phyloP scores from a whole-genome alignment of 192 early-diverging fungal genomes.

The Borealophlyctis nickersoniae region DNA sequence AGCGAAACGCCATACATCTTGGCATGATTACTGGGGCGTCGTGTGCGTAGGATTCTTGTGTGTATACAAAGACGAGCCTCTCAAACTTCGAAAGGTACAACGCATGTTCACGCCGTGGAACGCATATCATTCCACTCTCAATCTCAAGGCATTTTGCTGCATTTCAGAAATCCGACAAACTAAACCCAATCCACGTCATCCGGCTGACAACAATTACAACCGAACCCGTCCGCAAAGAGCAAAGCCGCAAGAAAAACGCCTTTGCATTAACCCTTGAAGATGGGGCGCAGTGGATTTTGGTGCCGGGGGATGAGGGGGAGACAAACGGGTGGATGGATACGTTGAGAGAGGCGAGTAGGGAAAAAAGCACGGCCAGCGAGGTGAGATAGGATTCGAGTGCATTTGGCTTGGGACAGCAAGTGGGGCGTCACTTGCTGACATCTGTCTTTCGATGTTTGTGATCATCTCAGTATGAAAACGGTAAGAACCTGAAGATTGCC shows the following conservation, averaged over 20 bases:
- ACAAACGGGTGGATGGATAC: constrained; percentile 39
- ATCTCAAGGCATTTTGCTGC: too few relatives aligned
- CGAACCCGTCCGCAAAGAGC: constrained; percentile 38
- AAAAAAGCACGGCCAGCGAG: constrained; percentile 38
- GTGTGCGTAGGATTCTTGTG: constrained; percentile 49
- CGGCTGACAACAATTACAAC: constrained; percentile 26
- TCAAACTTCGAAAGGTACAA: constrained; percentile 22
- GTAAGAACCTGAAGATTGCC: too few relatives aligned
- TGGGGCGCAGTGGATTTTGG: constrained; percentile 32
- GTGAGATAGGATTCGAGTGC: constrained; percentile 22
- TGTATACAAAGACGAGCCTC: constrained; percentile 47
- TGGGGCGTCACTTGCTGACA: too few relatives aligned
- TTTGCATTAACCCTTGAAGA: constrained; percentile 20
- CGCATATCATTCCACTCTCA: too few relatives aligned
- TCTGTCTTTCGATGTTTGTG: too few relatives aligned
- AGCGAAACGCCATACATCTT: constrained; percentile 30
- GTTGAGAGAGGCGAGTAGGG: constrained; percentile 31
- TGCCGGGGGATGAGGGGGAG: constrained; percentile 34
- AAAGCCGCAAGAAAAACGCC: constrained; percentile 41
- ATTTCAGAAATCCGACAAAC: constrained; percentile 20
- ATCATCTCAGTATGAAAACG: too few relatives aligned
- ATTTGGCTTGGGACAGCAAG: too few relatives aligned
- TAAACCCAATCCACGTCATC: constrained; percentile 37
- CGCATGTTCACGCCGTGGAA: too few relatives aligned
- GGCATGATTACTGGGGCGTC: constrained; percentile 38